Evolutionary conservation across 2,329 filamentous ascomycete species (phyloP).

Genomic region (Cladosporium sp.): DNA sequence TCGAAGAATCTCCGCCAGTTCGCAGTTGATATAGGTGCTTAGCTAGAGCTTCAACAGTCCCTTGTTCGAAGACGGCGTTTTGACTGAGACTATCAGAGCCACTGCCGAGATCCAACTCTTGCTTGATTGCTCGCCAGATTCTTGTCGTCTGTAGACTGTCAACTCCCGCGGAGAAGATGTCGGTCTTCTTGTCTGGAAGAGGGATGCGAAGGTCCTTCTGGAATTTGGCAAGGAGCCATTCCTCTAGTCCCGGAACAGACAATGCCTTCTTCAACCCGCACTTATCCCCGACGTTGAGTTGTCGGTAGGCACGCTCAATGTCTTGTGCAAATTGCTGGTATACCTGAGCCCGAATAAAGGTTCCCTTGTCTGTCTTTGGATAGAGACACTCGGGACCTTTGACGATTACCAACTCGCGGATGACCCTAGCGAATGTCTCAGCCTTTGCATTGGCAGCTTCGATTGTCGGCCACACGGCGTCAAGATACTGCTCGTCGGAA

Average conservation of each 20-base stretch:
- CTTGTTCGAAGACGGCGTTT: constrained; percentile 58
- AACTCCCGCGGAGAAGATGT: constrained; percentile 57
- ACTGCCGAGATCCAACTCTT: constrained; percentile 30
- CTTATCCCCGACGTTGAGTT: constrained; percentile 18
- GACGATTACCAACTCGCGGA: constrained; percentile 50
- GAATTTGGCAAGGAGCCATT: constrained; percentile 32
- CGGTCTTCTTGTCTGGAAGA: constrained; percentile 33
- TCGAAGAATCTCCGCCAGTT: constrained; percentile 31
- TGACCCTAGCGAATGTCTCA: constrained; percentile 52
- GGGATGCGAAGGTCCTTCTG: constrained; percentile 22
- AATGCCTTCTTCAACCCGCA: constrained; percentile 22
- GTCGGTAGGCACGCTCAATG: constrained; percentile 46
- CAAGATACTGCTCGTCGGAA: constrained; percentile 43
- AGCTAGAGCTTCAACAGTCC: constrained; percentile 46
- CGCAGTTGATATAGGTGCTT: constrained; percentile 42
- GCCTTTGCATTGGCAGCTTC: constrained; percentile 48
- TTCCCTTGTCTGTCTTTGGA: constrained; percentile 54
- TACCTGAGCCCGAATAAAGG: constrained; percentile 50
- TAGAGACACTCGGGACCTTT: constrained; percentile 44
- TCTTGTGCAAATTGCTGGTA: constrained; percentile 46
- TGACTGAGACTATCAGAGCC: constrained; percentile 39
- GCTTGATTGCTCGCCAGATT: constrained; percentile 50
- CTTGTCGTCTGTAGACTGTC: constrained; percentile 44
- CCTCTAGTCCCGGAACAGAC: constrained; percentile 29
- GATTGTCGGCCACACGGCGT: constrained; percentile 48